Evolutionary conservation across 2,329 filamentous ascomycete genomes (phyloP), one percentile per base, ranked within the genome.

Genomic region (Metarhizium brunneum): DNA sequence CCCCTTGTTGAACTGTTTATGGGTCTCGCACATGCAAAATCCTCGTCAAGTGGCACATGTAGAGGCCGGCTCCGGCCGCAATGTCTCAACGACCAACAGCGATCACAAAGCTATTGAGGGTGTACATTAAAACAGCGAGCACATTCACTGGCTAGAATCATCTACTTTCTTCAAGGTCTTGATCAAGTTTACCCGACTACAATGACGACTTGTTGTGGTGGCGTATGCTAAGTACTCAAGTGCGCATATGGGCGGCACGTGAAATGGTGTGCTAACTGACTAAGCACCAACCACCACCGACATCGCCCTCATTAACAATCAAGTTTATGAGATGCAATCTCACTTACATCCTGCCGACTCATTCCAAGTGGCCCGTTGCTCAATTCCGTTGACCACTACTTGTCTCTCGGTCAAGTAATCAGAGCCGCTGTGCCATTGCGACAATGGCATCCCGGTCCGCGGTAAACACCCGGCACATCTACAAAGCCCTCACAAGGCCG

Each of bases 191-290:
- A 4, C 3, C 25, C 25, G 25, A 25, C 25, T 25, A 25, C 25
- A 4, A 25, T 4, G 25, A 25, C 25, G 25, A 25, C 4, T 25
- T 25, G 25, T 25, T 25, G 25, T 25, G 25, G 25, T 25, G 25
- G 25, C 25, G 25, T 25, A 25, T 25, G 25, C 25, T 25, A 25
- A 4, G 25, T 4, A 25, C 25, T 4, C 1, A 25, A 25, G 25
- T 4, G 1, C 25, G 25, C 25, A 25, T 25, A 25, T 25, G 25
- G 10, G 20, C 11, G 40, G 57, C 62, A 64, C 62, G 62, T 64
- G 62, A 61, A 61, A 64, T 64, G 62, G 52, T 60, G 62, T 64
- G 62, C 59, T 57, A 56, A 16, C 5, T 57, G 58, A 57, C 53
- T 60, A 58, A 58, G 56, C 57, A 57, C 47, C 50, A 2, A 18